Evolutionary conservation across 169 alveolate genomes (phyloP), one percentile per base, ranked within the genome.

Genomic region (Plasmodium sp.): DNA sequence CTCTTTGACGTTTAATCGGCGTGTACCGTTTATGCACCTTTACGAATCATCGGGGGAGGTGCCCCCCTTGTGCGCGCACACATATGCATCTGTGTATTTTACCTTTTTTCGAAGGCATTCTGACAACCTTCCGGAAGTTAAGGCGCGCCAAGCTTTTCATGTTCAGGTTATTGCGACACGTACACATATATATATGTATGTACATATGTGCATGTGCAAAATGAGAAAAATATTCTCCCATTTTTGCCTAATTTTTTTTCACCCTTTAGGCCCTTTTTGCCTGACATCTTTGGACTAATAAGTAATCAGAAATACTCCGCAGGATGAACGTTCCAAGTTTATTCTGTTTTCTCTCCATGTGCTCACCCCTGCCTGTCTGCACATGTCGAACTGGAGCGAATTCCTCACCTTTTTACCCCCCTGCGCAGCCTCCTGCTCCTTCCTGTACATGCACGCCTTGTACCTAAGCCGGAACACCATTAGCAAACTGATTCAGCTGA

Each of bases 401-500:
- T 34, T 45, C 39, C 2, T 54, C 72, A 85, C 16, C 54, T 18
- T n/a, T 31, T 22, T 33, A 39, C 6, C 48, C 41, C 27, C 56
- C 43, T 14, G 22, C 67, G 31, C 67, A 85, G 93, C 84, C 33
- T 85, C 93, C 31, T 85, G 84, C 18, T 75, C 84, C 41, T 85
- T 75, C 56, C 71, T 85, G 72, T 85, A 85, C 36, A 10, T 85
- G 10, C 93, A 85, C 67, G 81, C 43, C n/a, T n/a, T 85, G 41
- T 71, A 85, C 71, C 51, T 85, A 54, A 85, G 93, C 45, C 93
- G 93, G 1, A 75, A 75, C 41, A 85, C 48, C 45, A 85, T 85
- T 75, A 74, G 84, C 71, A 85, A 75, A 41, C 36, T 85, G 33
- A 85, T 85, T 34, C 84, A 75, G 39, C 72, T 85, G 54, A 36